These are phyloP conservation scores for Leptographium procerum DNA, from an alignment of 2,329 filamentous ascomycete species.

Conservation along the genomic window DNA sequence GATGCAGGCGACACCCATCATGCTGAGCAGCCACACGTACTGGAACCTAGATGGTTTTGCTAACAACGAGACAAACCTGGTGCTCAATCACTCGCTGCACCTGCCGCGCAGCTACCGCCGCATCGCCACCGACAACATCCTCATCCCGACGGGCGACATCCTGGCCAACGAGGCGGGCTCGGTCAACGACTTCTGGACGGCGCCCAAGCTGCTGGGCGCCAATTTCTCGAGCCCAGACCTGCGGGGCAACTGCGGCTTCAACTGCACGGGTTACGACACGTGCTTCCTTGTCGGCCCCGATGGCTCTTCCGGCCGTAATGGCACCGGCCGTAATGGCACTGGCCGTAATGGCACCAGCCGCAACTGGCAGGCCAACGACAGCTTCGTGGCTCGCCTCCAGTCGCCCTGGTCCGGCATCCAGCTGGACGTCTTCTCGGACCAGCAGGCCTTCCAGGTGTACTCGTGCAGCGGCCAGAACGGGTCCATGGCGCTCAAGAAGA, in stretches of 20 bases:
- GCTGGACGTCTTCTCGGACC: constrained; percentile 71
- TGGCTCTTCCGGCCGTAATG: no score
- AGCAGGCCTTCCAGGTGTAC: constrained; percentile 83
- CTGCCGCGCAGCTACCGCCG: constrained; percentile 63
- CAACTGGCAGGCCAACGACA: constrained; percentile 48
- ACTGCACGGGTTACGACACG: constrained; percentile 73
- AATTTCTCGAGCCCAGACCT: constrained; percentile 52
- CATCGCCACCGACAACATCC: constrained; percentile 56
- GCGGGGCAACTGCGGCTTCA: constrained; percentile 62
- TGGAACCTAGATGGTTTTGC: constrained; percentile 76
- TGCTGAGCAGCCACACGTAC: constrained; percentile 65
- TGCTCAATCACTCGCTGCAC: constrained; percentile 61
- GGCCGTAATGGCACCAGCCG: no score
- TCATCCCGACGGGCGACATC: constrained; percentile 68
- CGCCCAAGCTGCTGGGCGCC: constrained; percentile 66
- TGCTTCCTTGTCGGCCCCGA: constrained; percentile 59
- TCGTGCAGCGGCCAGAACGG: constrained; percentile 70
- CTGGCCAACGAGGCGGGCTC: constrained; percentile 54
- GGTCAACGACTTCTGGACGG: constrained; percentile 73
- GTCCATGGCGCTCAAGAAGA: constrained; percentile 54
- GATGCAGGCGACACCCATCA: constrained; percentile 70
- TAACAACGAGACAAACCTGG: constrained; percentile 54
- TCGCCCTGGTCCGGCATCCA: constrained; percentile 73
- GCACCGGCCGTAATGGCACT: no score
- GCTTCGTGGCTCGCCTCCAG: constrained; percentile 54